Evolutionary conservation across 306 rosid species (phyloP).

Genomic region (Oemleria cerasiformis): DNA sequence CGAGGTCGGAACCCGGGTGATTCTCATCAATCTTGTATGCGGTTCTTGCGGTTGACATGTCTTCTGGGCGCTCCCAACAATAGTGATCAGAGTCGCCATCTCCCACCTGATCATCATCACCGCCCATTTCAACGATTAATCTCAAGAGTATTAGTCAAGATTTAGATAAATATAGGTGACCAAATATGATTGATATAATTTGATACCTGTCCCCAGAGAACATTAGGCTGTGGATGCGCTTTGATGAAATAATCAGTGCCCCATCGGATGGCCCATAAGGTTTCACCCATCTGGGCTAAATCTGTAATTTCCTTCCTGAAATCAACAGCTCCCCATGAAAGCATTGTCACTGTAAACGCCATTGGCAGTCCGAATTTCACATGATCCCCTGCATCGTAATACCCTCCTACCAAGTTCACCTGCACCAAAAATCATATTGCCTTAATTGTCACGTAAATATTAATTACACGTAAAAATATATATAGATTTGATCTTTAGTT

Average conservation of each 20-base stretch:
- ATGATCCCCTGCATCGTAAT: constrained; percentile 93
- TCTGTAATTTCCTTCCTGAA: constrained; percentile 60
- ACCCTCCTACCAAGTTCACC: constrained; percentile 88
- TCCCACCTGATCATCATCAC: constrained; percentile 51
- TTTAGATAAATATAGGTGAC: neutral
- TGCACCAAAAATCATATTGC: constrained; percentile 11
- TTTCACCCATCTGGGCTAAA: constrained; percentile 51
- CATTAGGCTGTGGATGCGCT: constrained; percentile 77
- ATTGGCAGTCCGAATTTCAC: constrained; percentile 90
- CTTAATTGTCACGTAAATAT: neutral
- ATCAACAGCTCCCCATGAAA: constrained; percentile 83
- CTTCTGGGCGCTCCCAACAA: constrained; percentile 93
- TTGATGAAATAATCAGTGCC: constrained; percentile 79
- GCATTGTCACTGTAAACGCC: constrained; percentile 76
- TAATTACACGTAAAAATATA: neutral
- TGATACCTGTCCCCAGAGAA: constrained; percentile 82
- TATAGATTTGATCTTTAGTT: neutral
- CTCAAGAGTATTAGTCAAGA: neutral
- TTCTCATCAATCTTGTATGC: constrained; percentile 69
- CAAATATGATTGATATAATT: neutral
- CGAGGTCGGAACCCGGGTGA: constrained; percentile 88
- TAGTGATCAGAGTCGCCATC: constrained; percentile 85
- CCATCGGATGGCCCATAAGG: constrained; percentile 78
- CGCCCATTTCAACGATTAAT: neutral
- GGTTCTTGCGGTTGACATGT: constrained; percentile 72